A percentile compares a stretch with the other conserved stretches of the same genome.
Evolutionary conservation across 768 basidiomycete genomes (phyloP).

Genomic region (Leccinum variicolor): DNA sequence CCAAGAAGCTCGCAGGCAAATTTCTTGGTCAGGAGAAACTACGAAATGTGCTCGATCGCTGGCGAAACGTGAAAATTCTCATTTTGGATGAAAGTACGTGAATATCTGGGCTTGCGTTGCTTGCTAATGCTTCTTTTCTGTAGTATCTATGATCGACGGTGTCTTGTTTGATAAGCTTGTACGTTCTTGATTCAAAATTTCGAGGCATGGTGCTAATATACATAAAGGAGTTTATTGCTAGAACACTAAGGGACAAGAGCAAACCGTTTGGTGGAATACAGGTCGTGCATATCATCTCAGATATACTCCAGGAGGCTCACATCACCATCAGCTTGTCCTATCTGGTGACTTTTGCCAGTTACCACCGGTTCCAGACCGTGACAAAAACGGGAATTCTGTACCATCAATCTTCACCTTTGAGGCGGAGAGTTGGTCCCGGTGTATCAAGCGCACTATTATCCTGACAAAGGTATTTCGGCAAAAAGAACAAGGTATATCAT

Average conservation of each 20-base stretch:
- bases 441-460: constrained; percentile 53
- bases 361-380: constrained; percentile 66
- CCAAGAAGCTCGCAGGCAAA: constrained; percentile 52
- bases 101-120: neutral
- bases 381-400: constrained; percentile 46
- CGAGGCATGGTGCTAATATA: constrained; percentile 32
- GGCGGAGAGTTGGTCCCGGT: constrained; percentile 64
- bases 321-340: constrained; percentile 57
- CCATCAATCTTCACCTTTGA: constrained; percentile 74
- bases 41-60: constrained; percentile 47
- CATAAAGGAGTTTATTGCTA: constrained; percentile 59
- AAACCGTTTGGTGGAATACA: constrained; percentile 86
- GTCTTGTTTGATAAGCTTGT: constrained; percentile 79
- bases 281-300: constrained; percentile 34
- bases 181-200: constrained; percentile 24
- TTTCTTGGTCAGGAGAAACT: constrained; percentile 42
- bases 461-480: constrained; percentile 84
- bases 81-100: constrained; percentile 82
- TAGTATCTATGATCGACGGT: constrained; percentile 91
- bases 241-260: constrained; percentile 46
- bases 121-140: neutral
- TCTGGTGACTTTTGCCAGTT: constrained; percentile 93
- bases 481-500: constrained; percentile 63
- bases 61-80: constrained; percentile 59
- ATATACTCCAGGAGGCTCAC: neutral